Conservation (phyloP, 352 stramenopile species). For the Pythium vanterpoolii region DNA sequence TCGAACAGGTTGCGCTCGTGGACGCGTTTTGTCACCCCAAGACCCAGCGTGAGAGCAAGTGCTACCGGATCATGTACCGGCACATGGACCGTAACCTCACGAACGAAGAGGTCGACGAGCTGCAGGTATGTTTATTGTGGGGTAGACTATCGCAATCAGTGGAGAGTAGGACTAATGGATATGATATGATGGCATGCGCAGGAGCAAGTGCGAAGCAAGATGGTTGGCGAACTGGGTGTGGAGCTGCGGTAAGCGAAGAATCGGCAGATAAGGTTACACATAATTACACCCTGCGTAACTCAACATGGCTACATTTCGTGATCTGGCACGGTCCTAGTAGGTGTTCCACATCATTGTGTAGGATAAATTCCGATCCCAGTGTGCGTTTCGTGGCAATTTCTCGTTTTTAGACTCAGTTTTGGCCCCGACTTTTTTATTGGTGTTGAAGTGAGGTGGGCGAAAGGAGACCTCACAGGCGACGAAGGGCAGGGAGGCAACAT, state of each 20-base stretch:
- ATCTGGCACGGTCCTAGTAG: not conserved
- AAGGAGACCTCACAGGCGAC: not conserved
- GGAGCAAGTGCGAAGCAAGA: slow-evolving; percentile 69
- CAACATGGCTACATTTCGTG: slow-evolving; percentile 7
- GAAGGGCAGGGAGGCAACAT: not conserved
- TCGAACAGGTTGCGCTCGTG: slow-evolving; percentile 93
- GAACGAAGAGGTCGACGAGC: slow-evolving; percentile 97
- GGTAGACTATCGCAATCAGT: too few relatives aligned
- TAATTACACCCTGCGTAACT: not conserved
- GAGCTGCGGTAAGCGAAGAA: slow-evolving; percentile 84
- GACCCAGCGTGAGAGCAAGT: slow-evolving; percentile 93
- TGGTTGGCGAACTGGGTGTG: slow-evolving; percentile 78
- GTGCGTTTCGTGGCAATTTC: slow-evolving; percentile 12
- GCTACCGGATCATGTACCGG: slow-evolving; percentile 98
- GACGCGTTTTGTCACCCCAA: slow-evolving; percentile 98
- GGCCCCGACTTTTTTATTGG: too few relatives aligned
- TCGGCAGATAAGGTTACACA: not conserved
- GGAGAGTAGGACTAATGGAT: too few relatives aligned
- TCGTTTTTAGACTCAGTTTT: too few relatives aligned
- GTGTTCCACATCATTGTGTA: slow-evolving; percentile 2
- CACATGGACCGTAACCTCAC: slow-evolving; percentile 98
- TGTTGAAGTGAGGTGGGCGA: slow-evolving; percentile 3
- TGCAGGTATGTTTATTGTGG: slow-evolving; percentile 90
- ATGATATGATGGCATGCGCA: slow-evolving; percentile 1
- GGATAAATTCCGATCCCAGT: not conserved